Base-by-base conservation (phyloP, 768 basidiomycete genomes). In the Lactifluus subvellereus region DNA sequence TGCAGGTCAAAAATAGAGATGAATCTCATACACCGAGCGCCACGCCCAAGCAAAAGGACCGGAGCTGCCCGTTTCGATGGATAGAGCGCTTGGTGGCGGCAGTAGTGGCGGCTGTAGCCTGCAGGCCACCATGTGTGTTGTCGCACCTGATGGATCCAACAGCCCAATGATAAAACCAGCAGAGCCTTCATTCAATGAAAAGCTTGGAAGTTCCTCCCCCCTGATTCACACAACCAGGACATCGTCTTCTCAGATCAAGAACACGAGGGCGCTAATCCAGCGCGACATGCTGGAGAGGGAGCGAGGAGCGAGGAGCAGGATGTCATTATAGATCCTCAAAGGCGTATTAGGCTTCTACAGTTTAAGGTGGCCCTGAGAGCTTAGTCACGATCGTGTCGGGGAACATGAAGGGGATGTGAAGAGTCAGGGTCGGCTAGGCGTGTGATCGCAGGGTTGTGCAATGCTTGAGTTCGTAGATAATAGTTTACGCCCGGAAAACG, bases 61-160 rank as follows among this genome's bases (percentile, higher is more conserved):
- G 7, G 45, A 47, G 45, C 10, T 45, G 33, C 33, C 61, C 50
- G 35, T 30, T 62, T 57, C 54, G 40, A 57, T 13, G 11, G 37
- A 47, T 13, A 52, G 37, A 40, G 55, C 40, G 48, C 49, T 57
- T 35, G 48, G 7, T 33, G 43, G 45, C 37, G n/a, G 52, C 20
- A 52, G 56, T 47, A 43, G 45, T 52, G 27, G 52, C 50, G n/a
- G 58, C 20, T 18, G 16, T 9, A 13, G 18, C 62, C 62, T 64
- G 62, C 62, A 60, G 62, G 62, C 35, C 20, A 37, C 47, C 62
- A 64, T 64, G 62, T 27, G 58, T 64, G 45, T 64, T 37, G 37
- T 33, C 35, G 57, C 27, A 38, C 47, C 57, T 57, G 51, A 47
- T 51, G 45, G 33, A 20, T 51, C 30, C 51, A 52, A 33, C 48